Conservation (phyloP, 306 rosid species). For the Leucaena leucocephala region DNA sequence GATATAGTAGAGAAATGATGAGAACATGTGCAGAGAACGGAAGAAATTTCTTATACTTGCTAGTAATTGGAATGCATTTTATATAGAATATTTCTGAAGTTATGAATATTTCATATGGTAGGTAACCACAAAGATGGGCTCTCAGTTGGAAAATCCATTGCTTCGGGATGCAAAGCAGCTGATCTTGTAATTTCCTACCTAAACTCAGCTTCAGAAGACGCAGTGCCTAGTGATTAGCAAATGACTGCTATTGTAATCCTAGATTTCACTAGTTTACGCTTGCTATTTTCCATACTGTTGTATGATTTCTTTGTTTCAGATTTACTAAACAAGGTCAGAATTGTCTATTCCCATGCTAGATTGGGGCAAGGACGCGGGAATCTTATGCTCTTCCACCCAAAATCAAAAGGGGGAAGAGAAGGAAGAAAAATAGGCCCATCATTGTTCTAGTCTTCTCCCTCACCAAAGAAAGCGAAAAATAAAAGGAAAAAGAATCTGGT, state of each 20-base stretch:
- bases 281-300: slow-evolving; percentile 15
- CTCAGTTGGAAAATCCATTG: slow-evolving; percentile 85
- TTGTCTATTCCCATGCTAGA: slow-evolving; percentile 20
- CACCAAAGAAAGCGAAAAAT: neutral
- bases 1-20: slow-evolving; percentile 13
- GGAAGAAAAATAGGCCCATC: neutral
- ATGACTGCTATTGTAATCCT: slow-evolving; percentile 19
- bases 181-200: slow-evolving; percentile 82
- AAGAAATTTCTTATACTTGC: neutral
- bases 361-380: slow-evolving; percentile 29
- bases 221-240: slow-evolving; percentile 32
- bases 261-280: slow-evolving; percentile 25
- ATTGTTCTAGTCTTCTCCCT: neutral
- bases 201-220: slow-evolving; percentile 57
- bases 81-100: neutral
- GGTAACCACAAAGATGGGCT: slow-evolving; percentile 89
- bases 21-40: neutral
- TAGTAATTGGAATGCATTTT: neutral
- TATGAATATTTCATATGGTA: slow-evolving; percentile 33
- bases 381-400: neutral
- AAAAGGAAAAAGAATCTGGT: neutral
- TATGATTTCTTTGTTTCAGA: slow-evolving; percentile 17
- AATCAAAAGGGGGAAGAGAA: neutral
- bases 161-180: slow-evolving; percentile 92
- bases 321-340: slow-evolving; percentile 24